Percentiles rank a stretch among this genome's conserved stretches.
These are phyloP conservation scores for Trichoderma sp. DNA, from an alignment of 2,329 filamentous ascomycete genomes.

Conservation along the genomic window DNA sequence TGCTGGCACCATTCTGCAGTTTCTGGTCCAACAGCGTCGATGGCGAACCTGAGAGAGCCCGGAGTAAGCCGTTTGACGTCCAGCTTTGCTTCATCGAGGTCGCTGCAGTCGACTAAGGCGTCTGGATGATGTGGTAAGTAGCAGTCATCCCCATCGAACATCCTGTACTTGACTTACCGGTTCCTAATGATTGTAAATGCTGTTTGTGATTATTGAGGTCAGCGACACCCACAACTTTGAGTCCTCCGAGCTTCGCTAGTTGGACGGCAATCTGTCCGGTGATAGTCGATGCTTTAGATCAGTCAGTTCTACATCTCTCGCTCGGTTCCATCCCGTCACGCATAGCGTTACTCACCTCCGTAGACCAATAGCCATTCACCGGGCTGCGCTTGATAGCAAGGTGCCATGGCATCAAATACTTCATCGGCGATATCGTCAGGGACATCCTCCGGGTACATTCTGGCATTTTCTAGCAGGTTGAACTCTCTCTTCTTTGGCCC, in stretches of 20 bases:
- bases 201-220: conserved; percentile 6
- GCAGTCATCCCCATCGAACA: not conserved
- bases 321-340: not conserved
- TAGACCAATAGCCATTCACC: conserved; percentile 25
- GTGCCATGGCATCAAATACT: conserved; percentile 22
- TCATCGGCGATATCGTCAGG: conserved; percentile 22
- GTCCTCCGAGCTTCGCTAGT: conserved; percentile 19
- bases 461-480: conserved; percentile 21
- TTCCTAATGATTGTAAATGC: conserved; percentile 6
- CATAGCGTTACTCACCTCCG: conserved; percentile 6
- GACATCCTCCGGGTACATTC: conserved; percentile 13
- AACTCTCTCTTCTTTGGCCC: conserved; percentile 18
- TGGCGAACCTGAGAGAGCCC: conserved; percentile 19
- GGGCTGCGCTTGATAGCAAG: conserved; percentile 23
- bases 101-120: conserved; percentile 6
- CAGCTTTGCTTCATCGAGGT: conserved; percentile 25
- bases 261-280: conserved; percentile 17
- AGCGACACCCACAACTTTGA: conserved; percentile 20
- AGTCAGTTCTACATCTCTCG: not conserved
- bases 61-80: conserved; percentile 21
- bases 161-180: not conserved
- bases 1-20: conserved; percentile 24
- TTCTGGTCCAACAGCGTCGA: conserved; percentile 17
- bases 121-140: not conserved
- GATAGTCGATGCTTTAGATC: conserved; percentile 18